Evolutionary conservation across 768 basidiomycete genomes (phyloP).

Genomic region (Dacryopinax primogenitus): DNA sequence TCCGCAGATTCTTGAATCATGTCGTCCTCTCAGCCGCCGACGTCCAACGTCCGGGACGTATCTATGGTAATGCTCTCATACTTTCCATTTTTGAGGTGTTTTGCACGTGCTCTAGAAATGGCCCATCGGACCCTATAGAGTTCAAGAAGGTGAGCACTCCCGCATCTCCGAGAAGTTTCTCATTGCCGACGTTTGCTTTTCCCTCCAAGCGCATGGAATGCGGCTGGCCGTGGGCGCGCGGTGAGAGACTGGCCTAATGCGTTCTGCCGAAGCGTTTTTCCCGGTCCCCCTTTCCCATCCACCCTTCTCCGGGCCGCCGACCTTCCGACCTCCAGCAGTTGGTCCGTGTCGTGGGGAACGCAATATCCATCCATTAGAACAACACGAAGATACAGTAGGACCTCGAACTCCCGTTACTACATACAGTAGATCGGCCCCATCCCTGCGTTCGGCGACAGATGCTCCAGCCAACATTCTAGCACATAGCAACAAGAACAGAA

Average conservation of each 20-base stretch:
- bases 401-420: neutral
- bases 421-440: no score
- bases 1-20: neutral
- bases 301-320: neutral
- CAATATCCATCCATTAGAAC: constrained; percentile 7
- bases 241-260: constrained; percentile 4
- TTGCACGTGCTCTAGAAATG: neutral
- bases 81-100: neutral
- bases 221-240: neutral
- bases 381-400: neutral
- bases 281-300: neutral
- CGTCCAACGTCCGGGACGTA: neutral
- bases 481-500: constrained; percentile 6
- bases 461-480: neutral
- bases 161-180: constrained; percentile 1
- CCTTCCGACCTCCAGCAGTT: neutral
- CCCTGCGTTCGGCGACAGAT: neutral
- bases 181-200: neutral
- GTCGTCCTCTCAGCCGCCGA: neutral
- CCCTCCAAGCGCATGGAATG: neutral
- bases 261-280: neutral
- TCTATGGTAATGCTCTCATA: neutral
- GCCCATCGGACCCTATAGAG: neutral
- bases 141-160: neutral
- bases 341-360: neutral